phyloP scores from a whole-genome alignment of 2,329 filamentous ascomycete genomes.

The Tolypocladium album region DNA sequence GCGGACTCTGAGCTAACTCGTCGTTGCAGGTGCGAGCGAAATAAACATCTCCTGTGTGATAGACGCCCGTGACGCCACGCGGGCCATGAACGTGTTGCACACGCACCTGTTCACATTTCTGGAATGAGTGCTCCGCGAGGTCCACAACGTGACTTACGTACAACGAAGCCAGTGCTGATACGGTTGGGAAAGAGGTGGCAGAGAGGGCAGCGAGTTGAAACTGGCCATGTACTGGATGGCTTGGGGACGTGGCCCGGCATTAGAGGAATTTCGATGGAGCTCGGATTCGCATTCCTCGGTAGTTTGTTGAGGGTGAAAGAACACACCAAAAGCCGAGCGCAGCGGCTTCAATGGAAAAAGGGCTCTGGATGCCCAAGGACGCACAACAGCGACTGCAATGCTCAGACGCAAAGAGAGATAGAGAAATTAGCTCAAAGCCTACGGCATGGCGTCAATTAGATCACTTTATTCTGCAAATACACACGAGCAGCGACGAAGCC shows the following conservation, averaged over 20 bases:
- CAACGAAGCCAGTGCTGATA: neutral
- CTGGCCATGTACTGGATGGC: neutral
- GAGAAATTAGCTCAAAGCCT: too few relatives aligned
- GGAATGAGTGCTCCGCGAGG: constrained; percentile 31
- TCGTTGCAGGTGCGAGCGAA: constrained; percentile 70
- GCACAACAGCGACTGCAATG: too few relatives aligned
- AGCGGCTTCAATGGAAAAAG: too few relatives aligned
- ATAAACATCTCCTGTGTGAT: constrained; percentile 99
- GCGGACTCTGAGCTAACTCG: neutral
- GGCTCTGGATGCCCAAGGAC: too few relatives aligned
- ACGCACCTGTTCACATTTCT: constrained; percentile 95
- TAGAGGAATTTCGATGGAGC: neutral
- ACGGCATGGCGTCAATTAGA: too few relatives aligned
- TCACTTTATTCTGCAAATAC: too few relatives aligned
- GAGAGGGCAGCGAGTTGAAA: neutral
- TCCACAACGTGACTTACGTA: neutral
- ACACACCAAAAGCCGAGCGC: too few relatives aligned
- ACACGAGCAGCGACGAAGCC: too few relatives aligned
- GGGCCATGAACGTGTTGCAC: constrained; percentile 92
- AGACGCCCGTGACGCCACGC: constrained; percentile 77
- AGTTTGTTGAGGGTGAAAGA: too few relatives aligned
- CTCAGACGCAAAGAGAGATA: too few relatives aligned
- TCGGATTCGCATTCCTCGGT: neutral
- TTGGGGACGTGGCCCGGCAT: neutral
- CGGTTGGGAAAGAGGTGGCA: neutral